Base-by-base conservation (phyloP, 2,329 filamentous ascomycete genomes). In the Cadophora malorum region DNA sequence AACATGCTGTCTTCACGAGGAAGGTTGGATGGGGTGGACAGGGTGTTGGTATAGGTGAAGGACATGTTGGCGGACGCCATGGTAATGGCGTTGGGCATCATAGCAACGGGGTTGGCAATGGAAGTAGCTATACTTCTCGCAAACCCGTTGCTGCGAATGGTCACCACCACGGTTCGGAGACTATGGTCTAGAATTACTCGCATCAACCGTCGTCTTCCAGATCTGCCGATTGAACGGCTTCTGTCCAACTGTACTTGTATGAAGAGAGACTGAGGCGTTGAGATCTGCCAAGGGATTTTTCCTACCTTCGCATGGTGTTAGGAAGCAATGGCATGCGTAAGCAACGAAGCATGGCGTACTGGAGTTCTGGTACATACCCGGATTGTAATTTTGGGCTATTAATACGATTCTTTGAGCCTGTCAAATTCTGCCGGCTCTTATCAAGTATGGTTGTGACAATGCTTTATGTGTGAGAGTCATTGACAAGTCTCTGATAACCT, bases 21-120 rank as follows among this genome's bases (percentile, higher is more conserved):
- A 84, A 85, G 72, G 88, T 83, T 8, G 87, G 86, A 0, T 90
- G 88, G 88, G 88, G 88, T 3, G 45, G 65, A 4, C 60, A 70
- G 28, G 68, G 64, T 38, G 35, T 38, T 14, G 41, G 12, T 14
- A 49, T 47, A 1, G 50, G 38, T n/a, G 33, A 49, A 28, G 63
- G 53, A 16, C 55, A 23, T 47, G 55, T 47, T 63, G 45, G 25
- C n/a, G 61, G 62, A 9, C 52, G 58, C 49, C 64, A 63, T 53
- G 62, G 61, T 21, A 23, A 65, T 38, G 21, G n/a, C 2, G n/a
- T 19, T 25, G 56, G 35, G 9, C 35, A 38, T 38, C 35, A 38
- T 38, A 7, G 52, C 9, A 19, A 12, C 5, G 55, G 55, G 4
- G 55, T 41, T 2, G 55, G 56, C 2, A 41, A 59, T 41, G 56